Evolutionary conservation across 352 stramenopile species (phyloP).

Genomic region (Achlya hypogyna): DNA sequence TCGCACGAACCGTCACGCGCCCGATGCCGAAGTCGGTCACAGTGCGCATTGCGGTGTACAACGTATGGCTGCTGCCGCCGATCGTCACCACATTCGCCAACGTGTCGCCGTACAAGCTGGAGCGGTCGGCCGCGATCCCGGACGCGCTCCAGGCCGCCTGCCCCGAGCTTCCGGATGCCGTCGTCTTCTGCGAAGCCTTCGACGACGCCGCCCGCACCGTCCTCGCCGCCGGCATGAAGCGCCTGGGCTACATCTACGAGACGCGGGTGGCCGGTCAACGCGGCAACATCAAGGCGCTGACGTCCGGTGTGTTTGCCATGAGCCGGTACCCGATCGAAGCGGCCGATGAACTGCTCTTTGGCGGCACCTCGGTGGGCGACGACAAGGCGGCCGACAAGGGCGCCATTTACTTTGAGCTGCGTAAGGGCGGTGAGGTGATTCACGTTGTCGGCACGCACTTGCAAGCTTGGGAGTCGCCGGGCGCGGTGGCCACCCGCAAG

Average conservation of each 20-base stretch:
- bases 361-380: constrained; percentile 38
- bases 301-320: constrained; percentile 60
- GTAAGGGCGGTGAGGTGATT: constrained; percentile 26
- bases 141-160: constrained; percentile 30
- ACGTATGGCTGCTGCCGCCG: constrained; percentile 58
- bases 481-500: constrained; percentile 31
- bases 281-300: constrained; percentile 47
- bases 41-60: constrained; percentile 59
- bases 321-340: constrained; percentile 47
- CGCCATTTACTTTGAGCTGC: constrained; percentile 48
- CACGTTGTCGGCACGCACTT: constrained; percentile 59
- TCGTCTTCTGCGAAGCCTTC: constrained; percentile 71
- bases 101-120: constrained; percentile 38
- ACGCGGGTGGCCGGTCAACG: constrained; percentile 47
- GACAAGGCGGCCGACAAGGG: constrained; percentile 62
- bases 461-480: constrained; percentile 51
- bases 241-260: constrained; percentile 52
- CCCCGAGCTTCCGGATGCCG: constrained; percentile 26
- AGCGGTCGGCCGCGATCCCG: constrained; percentile 47
- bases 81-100: constrained; percentile 52
- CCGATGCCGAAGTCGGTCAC: constrained; percentile 24
- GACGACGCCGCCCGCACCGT: constrained; percentile 33
- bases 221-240: constrained; percentile 55
- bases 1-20: constrained; percentile 14
- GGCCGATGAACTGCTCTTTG: constrained; percentile 52